Evolutionary conservation across 805 yeast genomes (phyloP).

Genomic region (Hanseniaspora lachancei): DNA sequence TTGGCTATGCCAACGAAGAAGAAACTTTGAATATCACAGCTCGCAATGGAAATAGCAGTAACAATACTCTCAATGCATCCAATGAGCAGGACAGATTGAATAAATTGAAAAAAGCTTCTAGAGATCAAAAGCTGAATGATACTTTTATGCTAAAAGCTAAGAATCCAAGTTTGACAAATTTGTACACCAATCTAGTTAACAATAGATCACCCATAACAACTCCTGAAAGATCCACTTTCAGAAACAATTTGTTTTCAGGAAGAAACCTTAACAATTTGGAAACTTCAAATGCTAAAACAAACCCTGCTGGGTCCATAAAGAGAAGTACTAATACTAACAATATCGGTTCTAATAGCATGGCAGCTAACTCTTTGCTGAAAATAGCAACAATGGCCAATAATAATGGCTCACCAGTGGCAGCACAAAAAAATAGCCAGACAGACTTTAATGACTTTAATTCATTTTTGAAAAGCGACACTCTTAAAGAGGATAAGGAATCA

Average conservation of each 20-base stretch:
- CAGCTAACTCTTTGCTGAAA: slow-evolving; percentile 1
- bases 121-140: neutral
- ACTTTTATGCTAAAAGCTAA: neutral
- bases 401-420: slow-evolving; percentile 8
- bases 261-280: neutral
- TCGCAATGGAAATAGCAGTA: neutral
- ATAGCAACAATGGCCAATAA: slow-evolving; percentile 10
- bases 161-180: neutral
- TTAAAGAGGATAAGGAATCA: slow-evolving; percentile 34
- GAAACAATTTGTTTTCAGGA: neutral
- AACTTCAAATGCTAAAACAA: neutral
- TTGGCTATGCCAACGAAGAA: too few relatives aligned
- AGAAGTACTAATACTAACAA: neutral
- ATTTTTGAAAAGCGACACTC: slow-evolving; percentile 29
- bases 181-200: neutral
- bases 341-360: neutral
- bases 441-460: slow-evolving; percentile 30
- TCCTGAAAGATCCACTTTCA: neutral
- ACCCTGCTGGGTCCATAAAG: neutral
- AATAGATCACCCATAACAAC: neutral
- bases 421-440: slow-evolving; percentile 2
- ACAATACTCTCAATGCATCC: neutral
- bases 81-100: neutral
- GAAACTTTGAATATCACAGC: neutral
- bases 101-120: neutral